Percentiles rank a stretch among this genome's conserved stretches.
phyloP scores from a whole-genome alignment of 2,329 filamentous ascomycete genomes.

The Alternaria ethzedia region DNA sequence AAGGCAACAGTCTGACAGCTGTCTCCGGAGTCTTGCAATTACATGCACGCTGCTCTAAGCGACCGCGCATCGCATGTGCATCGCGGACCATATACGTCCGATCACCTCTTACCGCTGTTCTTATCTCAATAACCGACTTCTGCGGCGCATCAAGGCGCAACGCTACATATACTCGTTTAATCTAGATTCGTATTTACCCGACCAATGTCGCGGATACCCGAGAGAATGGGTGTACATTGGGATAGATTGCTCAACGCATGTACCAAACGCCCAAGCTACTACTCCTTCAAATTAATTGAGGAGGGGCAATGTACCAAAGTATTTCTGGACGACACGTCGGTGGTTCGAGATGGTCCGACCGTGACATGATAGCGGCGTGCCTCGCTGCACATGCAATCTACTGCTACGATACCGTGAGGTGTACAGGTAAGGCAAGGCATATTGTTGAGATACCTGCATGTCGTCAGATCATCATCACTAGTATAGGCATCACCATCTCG shows the following conservation, averaged over 20 bases:
- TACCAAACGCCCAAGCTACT: neutral
- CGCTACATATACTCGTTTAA: slow-evolving; percentile 4
- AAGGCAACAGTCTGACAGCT: slow-evolving; percentile 3
- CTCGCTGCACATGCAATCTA: neutral
- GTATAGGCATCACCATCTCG: neutral
- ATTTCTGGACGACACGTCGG: slow-evolving; percentile 2
- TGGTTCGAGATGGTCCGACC: neutral
- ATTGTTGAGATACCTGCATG: slow-evolving; percentile 12
- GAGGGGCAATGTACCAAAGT: slow-evolving; percentile 4
- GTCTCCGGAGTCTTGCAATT: neutral
- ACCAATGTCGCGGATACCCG: slow-evolving; percentile 4
- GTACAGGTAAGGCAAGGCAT: neutral
- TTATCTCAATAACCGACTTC: slow-evolving; percentile 6
- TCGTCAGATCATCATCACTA: slow-evolving; percentile 3
- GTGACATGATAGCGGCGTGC: neutral
- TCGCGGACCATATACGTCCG: neutral
- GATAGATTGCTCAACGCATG: neutral
- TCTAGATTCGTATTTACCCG: slow-evolving; percentile 10
- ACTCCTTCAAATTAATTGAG: slow-evolving; percentile 6
- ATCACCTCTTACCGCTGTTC: neutral
- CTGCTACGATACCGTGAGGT: neutral
- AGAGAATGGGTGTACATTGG: neutral
- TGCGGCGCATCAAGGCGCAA: neutral
- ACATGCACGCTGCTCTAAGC: slow-evolving; percentile 6
- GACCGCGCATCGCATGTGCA: slow-evolving; percentile 14